Base-by-base conservation (phyloP, 371 early-diverging fungal genomes). In the Lichtheimia hyalospora region DNA sequence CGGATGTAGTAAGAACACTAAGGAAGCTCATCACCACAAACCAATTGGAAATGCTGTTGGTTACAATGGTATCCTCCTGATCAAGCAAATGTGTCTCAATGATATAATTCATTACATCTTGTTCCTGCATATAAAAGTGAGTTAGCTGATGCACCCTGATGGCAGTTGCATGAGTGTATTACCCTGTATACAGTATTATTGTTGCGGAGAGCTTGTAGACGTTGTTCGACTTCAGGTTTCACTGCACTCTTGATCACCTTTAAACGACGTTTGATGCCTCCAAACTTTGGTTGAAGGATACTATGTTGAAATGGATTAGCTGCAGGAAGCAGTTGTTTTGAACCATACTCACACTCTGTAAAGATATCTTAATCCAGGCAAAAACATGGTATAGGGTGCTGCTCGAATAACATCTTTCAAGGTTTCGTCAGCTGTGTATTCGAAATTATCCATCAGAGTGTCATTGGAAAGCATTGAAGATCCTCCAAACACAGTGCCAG, bases 21-120 rank as follows among this genome's bases (percentile, higher is more conserved):
- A 71, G 71, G 59, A 84, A 64, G 43, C 79, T 64, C 10, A 80
- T 43, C 2, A 70, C 24, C 23, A 75, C 18, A 6, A 69, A 39
- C 25, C 54, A 42, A 3, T 25, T 61, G 1, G 63, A 62, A 0
- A 71, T 8, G 8, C 59, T 49, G 12, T 67, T 62, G 1, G 66
- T 34, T 52, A 66, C 54, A 4, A 40, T 53, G n/a, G 16, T 16
- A 18, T 44, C 25, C 0, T 55, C n/a, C 25, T 24, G 10, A 25
- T 44, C 25, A 10, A 13, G 12, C n/a, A 55, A 55, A 20, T 55
- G 14, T 10, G 41, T 21, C 14, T n/a, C 42, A 3, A 55, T n/a
- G 2, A 55, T 25, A n/a, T 12, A 55, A 23, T 44, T 18, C 20
- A 55, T 39, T 3, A 55, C 44, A 25, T 55, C 56, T 46, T 46